These are phyloP conservation scores for Platanus orientalis DNA, from an alignment of 164 flowering plant genomes.

Conservation along the genomic window DNA sequence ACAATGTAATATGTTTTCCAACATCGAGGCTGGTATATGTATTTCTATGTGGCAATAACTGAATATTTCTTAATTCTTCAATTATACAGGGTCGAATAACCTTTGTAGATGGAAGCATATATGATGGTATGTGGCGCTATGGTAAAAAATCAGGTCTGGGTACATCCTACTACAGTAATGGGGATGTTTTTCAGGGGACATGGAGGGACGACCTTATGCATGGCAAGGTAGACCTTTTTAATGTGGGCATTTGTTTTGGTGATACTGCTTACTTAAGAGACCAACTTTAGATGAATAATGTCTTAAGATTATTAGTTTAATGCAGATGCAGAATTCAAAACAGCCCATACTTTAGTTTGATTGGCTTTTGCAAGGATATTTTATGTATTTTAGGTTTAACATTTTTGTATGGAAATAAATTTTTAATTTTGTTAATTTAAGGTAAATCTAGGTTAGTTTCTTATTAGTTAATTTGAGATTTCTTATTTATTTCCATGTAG, in stretches of 20 bases:
- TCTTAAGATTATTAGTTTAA: too few relatives aligned
- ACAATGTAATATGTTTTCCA: background rate
- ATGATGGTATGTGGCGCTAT: conserved; percentile 90
- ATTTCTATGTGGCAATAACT: background rate
- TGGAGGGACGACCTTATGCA: conserved; percentile 98
- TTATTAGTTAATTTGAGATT: too few relatives aligned
- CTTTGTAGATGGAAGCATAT: conserved; percentile 72
- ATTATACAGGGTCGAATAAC: conserved; percentile 62
- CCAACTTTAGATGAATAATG: too few relatives aligned
- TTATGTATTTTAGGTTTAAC: too few relatives aligned
- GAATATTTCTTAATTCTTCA: conserved; percentile 2
- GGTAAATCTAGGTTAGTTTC: too few relatives aligned
- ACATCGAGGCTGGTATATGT: background rate
- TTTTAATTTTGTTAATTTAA: too few relatives aligned
- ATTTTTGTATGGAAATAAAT: too few relatives aligned
- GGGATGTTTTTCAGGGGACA: conserved; percentile 90
- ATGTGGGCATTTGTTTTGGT: background rate
- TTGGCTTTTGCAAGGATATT: too few relatives aligned
- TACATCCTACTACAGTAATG: conserved; percentile 75
- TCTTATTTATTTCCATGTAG: too few relatives aligned
- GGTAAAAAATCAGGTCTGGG: conserved; percentile 88
- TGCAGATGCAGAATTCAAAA: too few relatives aligned
- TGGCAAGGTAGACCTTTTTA: conserved; percentile 62
- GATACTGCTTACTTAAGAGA: background rate
- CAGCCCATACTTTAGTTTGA: too few relatives aligned